phyloP scores from a whole-genome alignment of 1,139 yeast species.

The Pichia cactophila region DNA sequence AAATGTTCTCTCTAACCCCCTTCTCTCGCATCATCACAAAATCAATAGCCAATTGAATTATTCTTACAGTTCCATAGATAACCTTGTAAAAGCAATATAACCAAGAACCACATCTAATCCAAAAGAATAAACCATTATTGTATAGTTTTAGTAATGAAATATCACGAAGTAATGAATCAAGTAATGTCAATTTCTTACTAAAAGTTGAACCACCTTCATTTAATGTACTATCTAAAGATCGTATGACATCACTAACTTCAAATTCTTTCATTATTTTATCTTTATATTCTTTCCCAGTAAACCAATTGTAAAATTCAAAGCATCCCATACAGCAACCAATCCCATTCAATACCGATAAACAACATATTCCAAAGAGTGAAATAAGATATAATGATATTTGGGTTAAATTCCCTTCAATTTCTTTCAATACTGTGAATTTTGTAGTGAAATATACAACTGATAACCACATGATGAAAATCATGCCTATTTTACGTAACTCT shows the following conservation, averaged over 20 bases:
- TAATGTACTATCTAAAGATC: not conserved
- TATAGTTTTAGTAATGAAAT: not conserved
- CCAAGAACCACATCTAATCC: slow-evolving; percentile 33
- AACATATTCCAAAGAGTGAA: slow-evolving; percentile 43
- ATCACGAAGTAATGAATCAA: slow-evolving; percentile 11
- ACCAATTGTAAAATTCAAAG: slow-evolving; percentile 15
- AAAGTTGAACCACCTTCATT: not conserved
- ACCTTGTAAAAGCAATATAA: slow-evolving; percentile 61
- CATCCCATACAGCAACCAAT: slow-evolving; percentile 45
- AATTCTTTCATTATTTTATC: slow-evolving; percentile 8
- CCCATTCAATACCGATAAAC: slow-evolving; percentile 44
- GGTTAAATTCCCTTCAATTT: slow-evolving; percentile 12
- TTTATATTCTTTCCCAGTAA: slow-evolving; percentile 15
- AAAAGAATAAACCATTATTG: not conserved
- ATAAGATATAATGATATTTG: slow-evolving; percentile 34
- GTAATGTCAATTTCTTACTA: slow-evolving; percentile 3
- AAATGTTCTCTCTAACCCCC: slow-evolving; percentile 5
- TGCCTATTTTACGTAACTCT: slow-evolving; percentile 1
- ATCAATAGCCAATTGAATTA: slow-evolving; percentile 2
- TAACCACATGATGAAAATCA: slow-evolving; percentile 13
- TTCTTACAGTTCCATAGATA: slow-evolving; percentile 26
- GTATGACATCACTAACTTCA: slow-evolving; percentile 17
- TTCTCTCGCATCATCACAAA: slow-evolving; percentile 4
- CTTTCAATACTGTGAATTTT: slow-evolving; percentile 1
- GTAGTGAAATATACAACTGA: slow-evolving; percentile 10